These are phyloP conservation scores for Colletotrichum camelliae DNA, from an alignment of 2,329 filamentous ascomycete species.

Conservation along the genomic window DNA sequence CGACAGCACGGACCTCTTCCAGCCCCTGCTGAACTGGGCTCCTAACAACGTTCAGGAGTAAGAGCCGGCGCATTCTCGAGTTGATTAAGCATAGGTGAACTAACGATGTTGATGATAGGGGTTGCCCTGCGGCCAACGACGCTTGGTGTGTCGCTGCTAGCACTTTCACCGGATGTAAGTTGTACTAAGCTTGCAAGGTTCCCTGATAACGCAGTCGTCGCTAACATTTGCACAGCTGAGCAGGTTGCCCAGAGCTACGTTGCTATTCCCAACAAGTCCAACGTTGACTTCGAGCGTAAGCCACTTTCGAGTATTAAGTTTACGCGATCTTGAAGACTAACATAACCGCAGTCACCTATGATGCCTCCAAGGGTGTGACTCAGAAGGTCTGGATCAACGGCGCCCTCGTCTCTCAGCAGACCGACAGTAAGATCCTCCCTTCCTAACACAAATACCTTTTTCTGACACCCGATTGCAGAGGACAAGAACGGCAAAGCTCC, in stretches of 20 bases:
- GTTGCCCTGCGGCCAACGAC: neutral
- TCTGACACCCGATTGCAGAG: neutral
- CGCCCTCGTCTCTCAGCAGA: neutral
- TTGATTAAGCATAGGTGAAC: rapidly evolving
- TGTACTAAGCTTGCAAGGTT: rapidly evolving
- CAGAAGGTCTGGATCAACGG: neutral
- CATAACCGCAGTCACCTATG: neutral
- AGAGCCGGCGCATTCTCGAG: neutral
- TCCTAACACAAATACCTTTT: rapidly evolving
- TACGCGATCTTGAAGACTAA: rapidly evolving
- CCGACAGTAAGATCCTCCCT: neutral
- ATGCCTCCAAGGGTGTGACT: neutral
- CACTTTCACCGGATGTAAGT: neutral
- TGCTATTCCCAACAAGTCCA: neutral
- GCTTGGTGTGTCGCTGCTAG: neutral
- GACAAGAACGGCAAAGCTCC: neutral
- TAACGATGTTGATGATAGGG: neutral
- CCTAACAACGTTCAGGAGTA: neutral
- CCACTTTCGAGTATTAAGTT: rapidly evolving
- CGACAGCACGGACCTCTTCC: neutral
- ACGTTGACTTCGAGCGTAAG: neutral
- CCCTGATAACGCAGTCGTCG: neutral
- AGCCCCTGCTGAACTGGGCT: neutral
- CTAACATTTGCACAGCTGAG: neutral
- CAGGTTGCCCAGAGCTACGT: neutral